Evolutionary conservation across 2,329 filamentous ascomycete species (phyloP), one percentile per base, ranked within the genome.

Genomic region (Trichophyton simii): DNA sequence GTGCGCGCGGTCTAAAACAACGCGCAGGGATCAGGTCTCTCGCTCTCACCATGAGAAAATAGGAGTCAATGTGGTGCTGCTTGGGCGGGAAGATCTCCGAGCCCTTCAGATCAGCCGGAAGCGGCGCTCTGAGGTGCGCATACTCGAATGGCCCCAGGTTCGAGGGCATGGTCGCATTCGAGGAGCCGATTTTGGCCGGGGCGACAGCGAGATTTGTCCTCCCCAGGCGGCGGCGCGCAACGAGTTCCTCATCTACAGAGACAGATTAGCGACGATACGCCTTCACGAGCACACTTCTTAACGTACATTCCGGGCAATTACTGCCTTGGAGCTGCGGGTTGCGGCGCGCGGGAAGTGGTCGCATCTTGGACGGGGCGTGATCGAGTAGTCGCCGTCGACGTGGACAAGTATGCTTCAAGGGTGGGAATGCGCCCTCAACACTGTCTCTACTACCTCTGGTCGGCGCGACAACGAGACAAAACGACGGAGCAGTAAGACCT

Each of bases 71-170:
- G 54, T 58, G 58, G 3, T 94, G 92, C 63, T 79, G 82, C 65
- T 79, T 75, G 64, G 79, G 73, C 60, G 81, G 77, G 79, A 97
- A 97, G 69, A 99, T 95, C 71, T 94, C 94, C 4, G 91, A 96
- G 31, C 82, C 82, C 64, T 86, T 84, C 67, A 97, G 86, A 66
- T 94, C 91, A 75, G 91, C 94, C 58, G 94, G 94, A 55, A 99
- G 78, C 13, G 94, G 92, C 63, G 91, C 92, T 70, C 92, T 88
- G 58, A 99, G 81, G 73, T 99, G 94, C 66, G 91, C 92, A 75
- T 99, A 99, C 75, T 97, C 94, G 72, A 99, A 96, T 55, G 87
- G 84, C 59, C 89, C 90, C 63, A 94, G 79, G 67, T 87, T 85
- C 66, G 87, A 81, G 55, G 84, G 80, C 72, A 89, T 89, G 61